These are phyloP conservation scores for Theobroma grandiflorum DNA, from an alignment of 441 rosid genomes.

Conservation along the genomic window DNA sequence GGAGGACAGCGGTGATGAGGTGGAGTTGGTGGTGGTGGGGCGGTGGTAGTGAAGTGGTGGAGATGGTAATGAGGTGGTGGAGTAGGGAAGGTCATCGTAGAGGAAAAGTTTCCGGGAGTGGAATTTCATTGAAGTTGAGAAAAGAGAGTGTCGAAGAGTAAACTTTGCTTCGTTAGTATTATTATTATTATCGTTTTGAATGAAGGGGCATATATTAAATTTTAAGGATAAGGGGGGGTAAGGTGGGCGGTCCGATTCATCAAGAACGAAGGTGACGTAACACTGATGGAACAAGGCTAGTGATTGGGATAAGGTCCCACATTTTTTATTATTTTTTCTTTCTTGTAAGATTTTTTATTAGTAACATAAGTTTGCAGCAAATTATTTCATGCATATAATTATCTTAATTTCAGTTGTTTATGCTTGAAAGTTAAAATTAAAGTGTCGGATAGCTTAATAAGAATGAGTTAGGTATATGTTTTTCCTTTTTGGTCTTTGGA, in stretches of 20 bases:
- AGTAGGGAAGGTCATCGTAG: conserved; percentile 16
- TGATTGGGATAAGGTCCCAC: neutral
- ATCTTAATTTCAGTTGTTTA: too few relatives aligned
- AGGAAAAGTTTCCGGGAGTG: conserved; percentile 12
- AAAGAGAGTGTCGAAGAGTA: too few relatives aligned
- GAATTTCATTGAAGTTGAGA: conserved; percentile 12
- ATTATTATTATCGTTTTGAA: neutral
- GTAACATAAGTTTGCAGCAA: neutral
- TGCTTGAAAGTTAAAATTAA: too few relatives aligned
- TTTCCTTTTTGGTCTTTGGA: neutral
- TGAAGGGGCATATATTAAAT: neutral
- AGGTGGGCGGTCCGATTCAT: conserved; percentile 8
- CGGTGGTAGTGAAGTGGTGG: conserved; percentile 13
- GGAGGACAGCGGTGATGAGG: conserved; percentile 26
- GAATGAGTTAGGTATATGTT: too few relatives aligned
- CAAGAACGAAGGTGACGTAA: neutral
- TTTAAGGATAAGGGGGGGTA: neutral
- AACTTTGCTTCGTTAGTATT: too few relatives aligned
- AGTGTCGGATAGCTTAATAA: too few relatives aligned
- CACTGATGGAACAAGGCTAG: neutral
- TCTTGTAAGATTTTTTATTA: neutral
- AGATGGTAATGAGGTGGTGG: conserved; percentile 23
- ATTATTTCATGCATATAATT: neutral
- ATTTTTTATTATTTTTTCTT: neutral
- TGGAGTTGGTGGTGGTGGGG: neutral